A percentile compares a stretch with the other conserved stretches of the same genome.
phyloP scores from a whole-genome alignment of 805 yeast genomes.

The Ogataea corticis region DNA sequence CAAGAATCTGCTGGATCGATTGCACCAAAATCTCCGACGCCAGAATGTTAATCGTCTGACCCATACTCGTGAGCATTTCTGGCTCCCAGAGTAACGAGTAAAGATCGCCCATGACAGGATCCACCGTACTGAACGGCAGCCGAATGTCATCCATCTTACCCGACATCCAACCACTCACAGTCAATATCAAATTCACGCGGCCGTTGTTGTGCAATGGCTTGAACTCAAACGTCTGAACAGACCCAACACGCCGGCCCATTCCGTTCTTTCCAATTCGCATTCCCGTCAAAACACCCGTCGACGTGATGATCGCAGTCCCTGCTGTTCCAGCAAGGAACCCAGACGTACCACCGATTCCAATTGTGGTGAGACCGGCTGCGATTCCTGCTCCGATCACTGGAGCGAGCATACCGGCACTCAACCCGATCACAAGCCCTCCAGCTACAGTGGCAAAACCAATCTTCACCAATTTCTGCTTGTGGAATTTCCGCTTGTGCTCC shows the following conservation, averaged over 20 bases:
- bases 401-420: slow-evolving; percentile 92
- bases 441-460: slow-evolving; percentile 96
- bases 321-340: slow-evolving; percentile 95
- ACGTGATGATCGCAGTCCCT: slow-evolving; percentile 91
- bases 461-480: slow-evolving; percentile 70
- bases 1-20: slow-evolving; percentile 92
- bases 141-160: slow-evolving; percentile 95
- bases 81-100: slow-evolving; percentile 97
- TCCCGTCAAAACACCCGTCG: slow-evolving; percentile 89
- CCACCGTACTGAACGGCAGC: slow-evolving; percentile 93
- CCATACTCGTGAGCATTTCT: slow-evolving; percentile 92
- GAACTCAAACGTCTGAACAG: slow-evolving; percentile 91
- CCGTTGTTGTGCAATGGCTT: slow-evolving; percentile 89
- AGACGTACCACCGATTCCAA: slow-evolving; percentile 92
- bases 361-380: slow-evolving; percentile 94
- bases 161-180: slow-evolving; percentile 97
- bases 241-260: slow-evolving; percentile 84
- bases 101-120: slow-evolving; percentile 96
- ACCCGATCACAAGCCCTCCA: slow-evolving; percentile 90
- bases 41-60: slow-evolving; percentile 90
- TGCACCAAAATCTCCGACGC: slow-evolving; percentile 93
- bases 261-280: slow-evolving; percentile 86
- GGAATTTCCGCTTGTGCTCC: slow-evolving; percentile 65
- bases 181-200: slow-evolving; percentile 80
- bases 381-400: slow-evolving; percentile 98